Evolutionary conservation across 805 yeast genomes (phyloP), one percentile per base, ranked within the genome.

Genomic region (Spathaspora hagerdaliae): DNA sequence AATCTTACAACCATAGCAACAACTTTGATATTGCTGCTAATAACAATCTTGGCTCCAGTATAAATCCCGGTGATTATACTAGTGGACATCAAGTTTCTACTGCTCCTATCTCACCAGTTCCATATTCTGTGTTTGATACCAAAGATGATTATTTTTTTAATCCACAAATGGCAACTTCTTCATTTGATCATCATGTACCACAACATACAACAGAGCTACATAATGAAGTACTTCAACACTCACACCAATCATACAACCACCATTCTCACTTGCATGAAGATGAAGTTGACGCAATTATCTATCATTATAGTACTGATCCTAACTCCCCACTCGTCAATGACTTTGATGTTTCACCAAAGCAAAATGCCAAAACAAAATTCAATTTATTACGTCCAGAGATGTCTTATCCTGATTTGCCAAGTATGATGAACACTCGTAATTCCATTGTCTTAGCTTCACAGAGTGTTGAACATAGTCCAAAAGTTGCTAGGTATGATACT

Each of bases 361-460:
- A 39, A 39, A 31, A 24, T 9, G 31, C 26, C n/a, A 29, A 36
- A 10, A 13, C 27, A 14, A 31, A 14, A 9, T 29, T 29, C 32
- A 29, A 29, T 11, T 9, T 29, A 11, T 27, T 14, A 13, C 41
- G 41, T 32, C 41, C 34, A 19, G 31, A 26, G 7, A 39, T 39
- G 41, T 39, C 41, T 15, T 39, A 39, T 19, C 41, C 41, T 10
- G 41, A 39, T 32, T 32, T 39, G 12, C 31, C 41, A 15, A 31
- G 34, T 14, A 39, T 39, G 41, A 19, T 38, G 41, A 9, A 14
- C 6, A 31, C 34, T 6, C 15, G 41, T 12, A 39, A 10, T 10
- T 39, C 41, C 12, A 35, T 39, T 10, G 41, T 39, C 5, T 39
- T 39, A 33, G 41, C 41, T 15, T 39, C 41, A 8, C 41, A 39